phyloP scores from a whole-genome alignment of 2,329 filamentous ascomycete species.

The Fusarium begoniae region DNA sequence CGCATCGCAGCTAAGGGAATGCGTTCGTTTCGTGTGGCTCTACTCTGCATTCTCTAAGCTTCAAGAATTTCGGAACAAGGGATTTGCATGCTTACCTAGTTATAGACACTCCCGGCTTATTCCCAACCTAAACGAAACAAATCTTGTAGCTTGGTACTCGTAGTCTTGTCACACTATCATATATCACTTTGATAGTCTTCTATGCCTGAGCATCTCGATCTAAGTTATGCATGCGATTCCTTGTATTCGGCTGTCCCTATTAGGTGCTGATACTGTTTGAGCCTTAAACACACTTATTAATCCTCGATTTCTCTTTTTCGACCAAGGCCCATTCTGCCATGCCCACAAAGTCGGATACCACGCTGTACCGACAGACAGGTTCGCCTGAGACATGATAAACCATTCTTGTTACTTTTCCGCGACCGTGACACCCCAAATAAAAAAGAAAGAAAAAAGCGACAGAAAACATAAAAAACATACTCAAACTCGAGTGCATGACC shows the following conservation, averaged over 20 bases:
- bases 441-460: not conserved
- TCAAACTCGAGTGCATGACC: slow-evolving; percentile 28
- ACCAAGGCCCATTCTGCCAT: not conserved
- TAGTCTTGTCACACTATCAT: slow-evolving; percentile 19
- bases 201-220: slow-evolving; percentile 22
- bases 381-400: slow-evolving; percentile 30
- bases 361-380: slow-evolving; percentile 21
- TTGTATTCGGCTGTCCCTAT: slow-evolving; percentile 21
- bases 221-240: slow-evolving; percentile 7
- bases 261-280: slow-evolving; percentile 11
- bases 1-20: not conserved
- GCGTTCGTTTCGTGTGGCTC: not conserved
- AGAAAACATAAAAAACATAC: slow-evolving; percentile 23
- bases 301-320: slow-evolving; percentile 2
- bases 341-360: slow-evolving; percentile 6
- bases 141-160: slow-evolving; percentile 2
- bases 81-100: not conserved
- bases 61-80: not conserved
- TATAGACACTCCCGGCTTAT: slow-evolving; percentile 2
- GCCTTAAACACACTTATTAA: slow-evolving; percentile 19
- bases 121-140: not conserved
- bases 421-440: slow-evolving; percentile 29
- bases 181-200: slow-evolving; percentile 20
- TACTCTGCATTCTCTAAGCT: not conserved
- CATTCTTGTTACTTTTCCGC: slow-evolving; percentile 35